Conservation (phyloP, 208 protist genomes). For the Phytomonas francai region DNA sequence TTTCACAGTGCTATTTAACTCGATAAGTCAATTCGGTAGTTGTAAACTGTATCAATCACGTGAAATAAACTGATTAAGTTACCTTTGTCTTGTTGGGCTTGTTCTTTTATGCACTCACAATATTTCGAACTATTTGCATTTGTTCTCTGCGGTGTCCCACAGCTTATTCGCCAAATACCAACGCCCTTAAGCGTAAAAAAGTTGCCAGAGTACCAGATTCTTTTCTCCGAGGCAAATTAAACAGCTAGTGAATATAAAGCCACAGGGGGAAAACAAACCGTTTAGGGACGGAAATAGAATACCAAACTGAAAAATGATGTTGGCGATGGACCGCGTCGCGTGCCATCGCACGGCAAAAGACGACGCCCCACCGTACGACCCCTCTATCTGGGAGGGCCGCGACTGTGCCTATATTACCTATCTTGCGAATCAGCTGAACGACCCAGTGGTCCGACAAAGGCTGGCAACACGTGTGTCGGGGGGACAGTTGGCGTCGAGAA, state of each 20-base stretch:
- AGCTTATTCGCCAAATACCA: not conserved
- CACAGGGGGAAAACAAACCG: not conserved
- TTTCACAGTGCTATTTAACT: not conserved
- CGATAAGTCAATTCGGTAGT: not conserved
- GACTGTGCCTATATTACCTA: constrained; percentile 54
- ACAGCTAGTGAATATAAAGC: not conserved
- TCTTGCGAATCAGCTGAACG: constrained; percentile 19
- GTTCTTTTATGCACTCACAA: not conserved
- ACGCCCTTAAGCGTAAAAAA: not conserved
- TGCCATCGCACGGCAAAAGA: constrained; percentile 31
- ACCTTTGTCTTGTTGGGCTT: not conserved
- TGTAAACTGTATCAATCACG: not conserved
- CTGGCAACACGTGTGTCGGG: not conserved
- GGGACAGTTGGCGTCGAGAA: not conserved
- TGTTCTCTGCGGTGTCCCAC: not conserved
- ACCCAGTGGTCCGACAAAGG: constrained; percentile 1
- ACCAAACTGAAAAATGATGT: not conserved
- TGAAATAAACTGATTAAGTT: not conserved
- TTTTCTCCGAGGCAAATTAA: not conserved
- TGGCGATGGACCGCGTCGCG: not conserved
- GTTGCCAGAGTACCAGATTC: too few species aligned
- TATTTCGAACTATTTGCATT: not conserved
- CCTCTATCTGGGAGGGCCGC: constrained; percentile 37
- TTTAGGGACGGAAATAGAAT: not conserved
- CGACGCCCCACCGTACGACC: constrained; percentile 59